Base-by-base conservation (phyloP, 495 filamentous ascomycete genomes). In the Hypoxylon lienhwacheense region DNA sequence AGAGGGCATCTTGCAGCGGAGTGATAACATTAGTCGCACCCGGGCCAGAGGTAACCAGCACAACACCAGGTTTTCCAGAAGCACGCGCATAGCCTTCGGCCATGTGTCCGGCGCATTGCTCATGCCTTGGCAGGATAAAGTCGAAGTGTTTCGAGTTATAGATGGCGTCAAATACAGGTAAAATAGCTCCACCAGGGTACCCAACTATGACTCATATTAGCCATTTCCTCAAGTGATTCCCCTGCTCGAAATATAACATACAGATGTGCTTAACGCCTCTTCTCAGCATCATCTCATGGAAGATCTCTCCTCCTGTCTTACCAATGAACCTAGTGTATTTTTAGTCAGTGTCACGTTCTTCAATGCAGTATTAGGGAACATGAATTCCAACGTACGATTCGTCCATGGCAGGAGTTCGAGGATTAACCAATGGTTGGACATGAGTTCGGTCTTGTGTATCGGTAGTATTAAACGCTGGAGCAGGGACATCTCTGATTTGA, bases 251-350 rank as follows among this genome's bases (percentile, higher is more conserved):
- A 60, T 22, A 37, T 35, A 63, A 88, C 86, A 69, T 76, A 90
- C 88, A 95, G 64, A 97, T 77, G 71, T 95, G 88, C 76, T 96
- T 91, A 21, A 98, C 95, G 54, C 77, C 82, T 55, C 91, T 90
- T 65, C 93, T 77, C 31, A 91, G 80, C 90, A 98, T 96, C 93
- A 98, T 97, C 73, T 98, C 91, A 65, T 98, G 91, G 77, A 98
- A 96, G 55, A 98, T 97, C 68, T 96, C 85, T 65, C 93, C 93
- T 69, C 95, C 95, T 40, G 81, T 95, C 77, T 90, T 88, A 24
- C 95, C 95, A 67, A 97, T 88, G 75, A 98, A 96, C 44, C 89
- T 88, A 19, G 0, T n/a, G 37, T 55, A 61, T 64, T 33, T 37
- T 29, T n/a, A 53, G 64, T 69, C 47, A 72, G 68, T 54, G 43